These are phyloP conservation scores for Sporothrix curviconia DNA, from an alignment of 2,329 filamentous ascomycete species.

Conservation along the genomic window DNA sequence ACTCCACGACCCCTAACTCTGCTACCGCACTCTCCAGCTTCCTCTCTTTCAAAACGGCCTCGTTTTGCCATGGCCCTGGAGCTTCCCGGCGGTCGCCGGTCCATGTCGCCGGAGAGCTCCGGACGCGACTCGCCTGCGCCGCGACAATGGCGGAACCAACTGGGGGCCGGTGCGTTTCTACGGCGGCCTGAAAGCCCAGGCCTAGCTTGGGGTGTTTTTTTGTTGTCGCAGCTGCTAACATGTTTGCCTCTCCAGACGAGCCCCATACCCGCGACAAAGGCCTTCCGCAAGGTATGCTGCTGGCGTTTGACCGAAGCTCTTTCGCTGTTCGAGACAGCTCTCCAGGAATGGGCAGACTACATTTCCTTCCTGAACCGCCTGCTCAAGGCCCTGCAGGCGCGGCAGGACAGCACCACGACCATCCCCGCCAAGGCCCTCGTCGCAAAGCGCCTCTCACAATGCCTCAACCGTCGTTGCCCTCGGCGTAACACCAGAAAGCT, in stretches of 20 bases:
- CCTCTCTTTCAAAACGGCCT: background rate
- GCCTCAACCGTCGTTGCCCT: conserved; percentile 85
- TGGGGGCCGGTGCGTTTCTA: conserved; percentile 64
- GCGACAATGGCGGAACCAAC: conserved; percentile 69
- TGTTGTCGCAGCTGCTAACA: background rate
- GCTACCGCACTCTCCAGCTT: background rate
- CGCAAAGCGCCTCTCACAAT: conserved; percentile 89
- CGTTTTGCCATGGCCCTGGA: conserved; percentile 54
- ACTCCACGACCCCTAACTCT: background rate
- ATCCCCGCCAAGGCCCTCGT: conserved; percentile 79
- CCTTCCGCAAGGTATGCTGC: conserved; percentile 84
- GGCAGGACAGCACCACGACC: conserved; percentile 61
- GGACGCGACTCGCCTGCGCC: conserved; percentile 70
- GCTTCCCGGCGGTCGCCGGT: conserved; percentile 48
- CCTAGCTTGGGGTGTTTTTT: too few relatives aligned
- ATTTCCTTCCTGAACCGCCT: conserved; percentile 92
- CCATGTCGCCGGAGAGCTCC: conserved; percentile 73
- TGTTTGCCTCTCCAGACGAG: conserved; percentile 39
- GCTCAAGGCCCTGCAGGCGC: conserved; percentile 86
- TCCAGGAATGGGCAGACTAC: conserved; percentile 99
- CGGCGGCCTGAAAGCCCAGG: too few relatives aligned
- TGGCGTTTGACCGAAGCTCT: conserved; percentile 80
- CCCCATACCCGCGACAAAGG: conserved; percentile 53
- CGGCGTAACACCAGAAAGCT: conserved; percentile 94
- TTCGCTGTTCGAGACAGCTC: conserved; percentile 80